Base-by-base conservation (phyloP, 371 early-diverging fungal species). In the Mucor saturninus region DNA sequence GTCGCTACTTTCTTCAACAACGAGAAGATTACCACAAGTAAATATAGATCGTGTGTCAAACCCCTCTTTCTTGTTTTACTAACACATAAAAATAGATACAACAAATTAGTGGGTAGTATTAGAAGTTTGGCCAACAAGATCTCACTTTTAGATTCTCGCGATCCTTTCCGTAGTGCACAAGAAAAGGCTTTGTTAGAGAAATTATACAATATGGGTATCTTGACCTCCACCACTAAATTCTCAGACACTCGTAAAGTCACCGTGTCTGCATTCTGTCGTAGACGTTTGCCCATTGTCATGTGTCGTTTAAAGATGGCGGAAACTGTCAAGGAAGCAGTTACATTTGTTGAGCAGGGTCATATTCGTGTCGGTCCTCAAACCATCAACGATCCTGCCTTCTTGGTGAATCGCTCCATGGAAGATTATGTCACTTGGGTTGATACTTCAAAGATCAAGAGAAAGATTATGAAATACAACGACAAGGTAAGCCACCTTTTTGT, bases 391-490 rank as follows among this genome's bases (percentile, higher is more conserved):
- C 95, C 97, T 8, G 96, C 97, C 2, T 98, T 88, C 64, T 70
- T 98, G 57, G 96, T 98, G 7, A 77, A 67, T 64, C 80, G 95
- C 37, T 91, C 89, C 48, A 93, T 98, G 93, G 99, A 99, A 74
- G 99, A 99, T 80, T 99, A 93, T 84, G 93, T 99, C 5, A 96
- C 98, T 5, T 99, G 99, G 99, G 96, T 95, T 10, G 97, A 99
- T 71, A 91, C 94, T 30, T 96, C 96, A 67, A 96, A 95, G 88
- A 97, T 99, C 74, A 98, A 96, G 86, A 85, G 93, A 72, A 98
- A 98, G 92, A 96, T 99, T 69, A 87, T 95, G 77, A 97, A 96
- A 75, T 97, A 95, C 85, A 95, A 95, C 80, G 97, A 95, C 84
- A 94, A 94, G 87, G 92, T 95, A 74, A 76, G 15, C 2, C 32